Evolutionary conservation across 805 yeast species (phyloP).

Genomic region (Middelhovenomyces tepae): DNA sequence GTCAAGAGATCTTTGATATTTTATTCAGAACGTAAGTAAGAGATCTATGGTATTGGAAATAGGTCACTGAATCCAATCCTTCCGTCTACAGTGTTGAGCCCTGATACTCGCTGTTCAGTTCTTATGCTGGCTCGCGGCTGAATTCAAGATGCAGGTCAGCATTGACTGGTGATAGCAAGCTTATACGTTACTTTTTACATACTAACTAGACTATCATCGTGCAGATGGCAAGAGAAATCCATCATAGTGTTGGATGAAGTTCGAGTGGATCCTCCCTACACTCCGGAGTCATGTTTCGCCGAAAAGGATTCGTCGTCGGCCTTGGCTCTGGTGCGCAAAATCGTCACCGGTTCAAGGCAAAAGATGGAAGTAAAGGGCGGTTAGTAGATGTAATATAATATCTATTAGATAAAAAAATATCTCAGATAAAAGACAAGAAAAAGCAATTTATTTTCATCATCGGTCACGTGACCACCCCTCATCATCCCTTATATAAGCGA

Average conservation of each 20-base stretch:
- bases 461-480: no score
- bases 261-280: slow-evolving; percentile 37
- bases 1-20: slow-evolving; percentile 37
- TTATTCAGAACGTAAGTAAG: slow-evolving; percentile 32
- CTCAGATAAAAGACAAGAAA: no score
- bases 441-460: no score
- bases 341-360: slow-evolving; percentile 43
- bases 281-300: slow-evolving; percentile 23
- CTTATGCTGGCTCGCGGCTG: no score
- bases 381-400: no score
- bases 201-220: slow-evolving; percentile 22
- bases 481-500: no score
- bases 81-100: slow-evolving; percentile 11
- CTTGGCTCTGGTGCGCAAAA: slow-evolving; percentile 35
- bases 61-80: not conserved
- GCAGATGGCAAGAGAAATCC: slow-evolving; percentile 36
- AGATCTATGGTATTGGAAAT: not conserved
- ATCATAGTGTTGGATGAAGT: slow-evolving; percentile 42
- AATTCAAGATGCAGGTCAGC: no score
- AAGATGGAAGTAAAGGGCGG: slow-evolving; percentile 47
- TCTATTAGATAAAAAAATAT: no score
- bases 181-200: no score
- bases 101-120: no score
- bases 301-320: slow-evolving; percentile 28
- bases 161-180: no score